Base-by-base conservation (phyloP, 176 grass and related monocot genomes). In the Alopecurus myosuroides region DNA sequence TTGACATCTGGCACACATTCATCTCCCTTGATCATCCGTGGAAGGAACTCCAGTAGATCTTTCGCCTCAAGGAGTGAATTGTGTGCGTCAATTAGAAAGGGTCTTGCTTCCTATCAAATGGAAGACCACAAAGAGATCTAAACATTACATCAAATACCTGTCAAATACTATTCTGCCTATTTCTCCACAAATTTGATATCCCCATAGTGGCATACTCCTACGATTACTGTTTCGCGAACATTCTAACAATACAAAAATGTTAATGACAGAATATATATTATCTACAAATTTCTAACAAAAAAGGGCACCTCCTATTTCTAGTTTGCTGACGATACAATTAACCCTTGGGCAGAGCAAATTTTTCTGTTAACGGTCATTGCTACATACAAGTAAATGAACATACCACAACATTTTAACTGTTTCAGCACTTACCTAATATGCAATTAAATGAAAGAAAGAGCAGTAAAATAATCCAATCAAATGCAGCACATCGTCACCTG, bases 1-100 rank as follows among this genome's bases (percentile, higher is more conserved):
- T 81, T 40, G 3, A 41, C 73, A 66, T 80, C 56, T 83, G 8
- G 22, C 18, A 66, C 36, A 18, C 34, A 57, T 3, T 45, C 70
- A 51, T 82, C 88, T 55, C 63, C 81, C 45, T 81, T 73, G 17
- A 82, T 63, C 64, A 88, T 82, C 67, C 76, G 65, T 4, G 89
- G 88, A 85, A 95, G 64, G 66, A 89, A 77, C 50, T 84, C 79
- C 56, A 94, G 77, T 61, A 98, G 86, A 55, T 90, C 23, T 66
- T 80, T 72, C 50, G 89, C 75, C 40, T 94, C 76, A 50, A 87
- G 44, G 41, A 98, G 84, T 40, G 88, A 79, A 75, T 85, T 67
- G 30, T 94, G 91, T 1, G 93, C 91, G 0, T 42, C 81, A 41
- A 92, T 40, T 77, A 98, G 76, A 60, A 91, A 89, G 73, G 84